Evolutionary conservation across 1,139 yeast species (phyloP), one percentile per base, ranked within the genome.

Genomic region (Scheffersomyces illinoinensis): DNA sequence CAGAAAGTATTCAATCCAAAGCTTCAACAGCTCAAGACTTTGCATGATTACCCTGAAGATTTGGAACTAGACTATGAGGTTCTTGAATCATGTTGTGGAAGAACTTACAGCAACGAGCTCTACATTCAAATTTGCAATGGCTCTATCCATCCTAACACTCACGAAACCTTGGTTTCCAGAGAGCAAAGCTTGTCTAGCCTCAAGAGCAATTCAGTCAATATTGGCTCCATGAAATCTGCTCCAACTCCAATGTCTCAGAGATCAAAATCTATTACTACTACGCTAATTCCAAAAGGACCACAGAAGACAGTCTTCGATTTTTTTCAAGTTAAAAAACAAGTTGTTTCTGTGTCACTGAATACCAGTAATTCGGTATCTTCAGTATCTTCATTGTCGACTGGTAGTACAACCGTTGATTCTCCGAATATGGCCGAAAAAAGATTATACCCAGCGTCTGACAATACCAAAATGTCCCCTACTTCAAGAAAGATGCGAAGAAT

Each of bases 1-100:
- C 98, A 93, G 71, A 83, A 97, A 62, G 98, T 96, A 0, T 95
- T 86, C 71, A 85, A 93, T 68, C 96, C 97, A 0, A 56, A 71
- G 2, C 64, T 69, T 1, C 72, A 80, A 53, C 59, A 67, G 47
- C 73, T 93, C 33, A 79, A 82, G 1, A 85, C 91, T 53, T 78
- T 93, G 64, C 86, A 85, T 65, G 85, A 83, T 6, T 76, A 88
- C 47, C 88, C 90, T 0, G 75, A 72, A 0, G 76, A 71, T 7
- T 67, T 78, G 39, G 66, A 62, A 3, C 57, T 62, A n/a, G 77
- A 65, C 61, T 68, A 60, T 60, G 79, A 77, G n/a, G 69, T 76
- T 12, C 73, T 88, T 19, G 84, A 84, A 58, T 74, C 76, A 8
- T 88, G 90, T 62, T 89, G 96, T 62, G 98, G 98, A 0, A 71